Base-by-base conservation (phyloP, 2,329 filamentous ascomycete species). In the Laburnicola sp. region DNA sequence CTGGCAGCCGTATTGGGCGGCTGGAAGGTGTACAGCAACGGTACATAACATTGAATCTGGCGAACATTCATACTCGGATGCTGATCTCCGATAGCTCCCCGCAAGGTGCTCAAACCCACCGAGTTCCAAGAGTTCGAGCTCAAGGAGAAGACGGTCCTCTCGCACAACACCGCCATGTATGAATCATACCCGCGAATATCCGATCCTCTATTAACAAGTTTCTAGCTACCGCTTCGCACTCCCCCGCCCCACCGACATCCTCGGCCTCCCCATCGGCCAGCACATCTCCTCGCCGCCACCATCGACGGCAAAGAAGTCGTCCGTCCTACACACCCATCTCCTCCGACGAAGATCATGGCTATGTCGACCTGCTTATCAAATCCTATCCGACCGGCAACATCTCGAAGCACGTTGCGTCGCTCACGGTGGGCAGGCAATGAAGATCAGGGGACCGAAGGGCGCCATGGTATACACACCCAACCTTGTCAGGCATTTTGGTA, bases 311-410 rank as follows among this genome's bases (percentile, higher is more conserved):
- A 73, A 44, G 63, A 72, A 59, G 67, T 74, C 51, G 67, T 74
- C 22, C 72, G 73, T 56, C 73, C 23, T 75, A 75, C 62, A 75
- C 73, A 1, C 73, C 73, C 30, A 72, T 74, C 30, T 74, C 73
- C 41, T 74, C 72, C 50, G 73, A 75, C 48, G 62, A 71, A 50
- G 67, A 71, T 72, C 86, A 88, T 48, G 94, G 94, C 73, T 88
- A 90, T 82, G 91, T 99, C 75, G 94, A 97, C 76, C 87, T 99
- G 54, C 84, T 99, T 65, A 92, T 99, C 82, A 99, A 99, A 82
- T 91, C 91, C 25, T 99, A 99, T 78, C 91, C 92, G 2, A 92
- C 91, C 63, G 94, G 94, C 66, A 97, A 97, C 80, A 97, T 99
- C 81, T 95, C 89, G 74, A 92, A 91, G 78, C 82, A 96, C 77